A percentile compares a stretch with the other conserved stretches of the same genome.
Conservation (phyloP, 2,329 filamentous ascomycete genomes). For the Aaosphaeria arxii region DNA sequence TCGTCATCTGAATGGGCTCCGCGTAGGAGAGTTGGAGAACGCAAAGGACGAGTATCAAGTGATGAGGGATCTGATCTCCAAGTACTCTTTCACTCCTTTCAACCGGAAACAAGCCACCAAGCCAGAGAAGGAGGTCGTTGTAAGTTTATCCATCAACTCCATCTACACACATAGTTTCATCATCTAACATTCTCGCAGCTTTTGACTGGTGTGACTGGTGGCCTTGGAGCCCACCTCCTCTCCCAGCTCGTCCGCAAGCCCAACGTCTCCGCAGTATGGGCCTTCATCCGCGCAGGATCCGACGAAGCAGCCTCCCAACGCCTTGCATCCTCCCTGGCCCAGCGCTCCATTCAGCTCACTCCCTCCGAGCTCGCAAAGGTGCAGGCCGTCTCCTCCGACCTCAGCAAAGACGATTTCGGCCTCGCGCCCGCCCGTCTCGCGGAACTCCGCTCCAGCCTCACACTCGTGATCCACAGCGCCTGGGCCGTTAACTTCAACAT, state of each 20-base stretch:
- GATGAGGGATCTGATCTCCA: constrained; percentile 48
- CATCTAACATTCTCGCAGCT: constrained; percentile 27
- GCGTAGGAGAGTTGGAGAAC: constrained; percentile 33
- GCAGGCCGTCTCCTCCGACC: constrained; percentile 38
- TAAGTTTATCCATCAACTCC: constrained; percentile 2
- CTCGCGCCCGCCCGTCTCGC: constrained; percentile 22
- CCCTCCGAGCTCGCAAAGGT: constrained; percentile 21
- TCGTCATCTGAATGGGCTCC: constrained; percentile 43
- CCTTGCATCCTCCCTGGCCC: background rate
- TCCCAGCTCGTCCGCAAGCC: constrained; percentile 27
- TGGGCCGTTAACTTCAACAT: constrained; percentile 60
- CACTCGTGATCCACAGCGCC: constrained; percentile 50
- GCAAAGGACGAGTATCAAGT: constrained; percentile 38
- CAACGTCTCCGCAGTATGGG: constrained; percentile 45
- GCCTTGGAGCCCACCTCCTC: constrained; percentile 60
- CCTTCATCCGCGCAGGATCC: constrained; percentile 49
- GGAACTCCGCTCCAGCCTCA: constrained; percentile 24
- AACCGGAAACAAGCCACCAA: background rate
- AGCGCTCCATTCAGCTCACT: background rate
- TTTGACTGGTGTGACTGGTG: constrained; percentile 65
- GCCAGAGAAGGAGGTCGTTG: constrained; percentile 9
- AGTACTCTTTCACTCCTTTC: constrained; percentile 34
- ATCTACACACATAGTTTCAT: constrained; percentile 7
- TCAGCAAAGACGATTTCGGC: constrained; percentile 42
- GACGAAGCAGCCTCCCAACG: constrained; percentile 22